Conservation (phyloP, 2,329 filamentous ascomycete genomes). For the Pyricularia pennisetigena region DNA sequence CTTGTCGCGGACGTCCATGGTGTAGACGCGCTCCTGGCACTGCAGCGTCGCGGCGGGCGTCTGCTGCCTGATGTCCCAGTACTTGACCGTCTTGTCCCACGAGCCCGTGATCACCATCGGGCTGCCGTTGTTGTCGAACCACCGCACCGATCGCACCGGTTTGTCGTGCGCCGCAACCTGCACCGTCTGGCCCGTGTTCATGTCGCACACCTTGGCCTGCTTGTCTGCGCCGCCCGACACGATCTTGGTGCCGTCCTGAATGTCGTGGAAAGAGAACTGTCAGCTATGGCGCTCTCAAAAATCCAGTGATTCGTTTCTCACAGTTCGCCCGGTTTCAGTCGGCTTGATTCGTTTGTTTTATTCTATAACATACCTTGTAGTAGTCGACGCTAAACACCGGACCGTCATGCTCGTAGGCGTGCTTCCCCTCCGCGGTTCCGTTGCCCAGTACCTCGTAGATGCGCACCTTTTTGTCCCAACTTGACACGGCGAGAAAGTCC, state of each 20-base stretch:
- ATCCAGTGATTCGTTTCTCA: conserved; percentile 3
- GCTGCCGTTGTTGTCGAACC: conserved; percentile 61
- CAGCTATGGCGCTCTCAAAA: background rate
- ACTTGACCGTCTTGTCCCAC: conserved; percentile 86
- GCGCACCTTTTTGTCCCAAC: conserved; percentile 96
- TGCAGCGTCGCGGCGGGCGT: conserved; percentile 55
- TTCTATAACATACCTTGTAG: conserved; percentile 68
- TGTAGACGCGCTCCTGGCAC: conserved; percentile 74
- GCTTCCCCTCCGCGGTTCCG: conserved; percentile 76
- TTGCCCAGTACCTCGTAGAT: conserved; percentile 83
- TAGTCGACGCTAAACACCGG: conserved; percentile 81
- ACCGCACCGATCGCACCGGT: conserved; percentile 68
- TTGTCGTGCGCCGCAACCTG: conserved; percentile 80
- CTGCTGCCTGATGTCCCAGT: conserved; percentile 69
- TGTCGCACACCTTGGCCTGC: conserved; percentile 77
- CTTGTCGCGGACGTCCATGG: conserved; percentile 83
- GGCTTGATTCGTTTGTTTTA: background rate
- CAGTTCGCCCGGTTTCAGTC: background rate
- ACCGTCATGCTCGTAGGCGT: conserved; percentile 74
- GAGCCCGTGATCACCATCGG: conserved; percentile 87
- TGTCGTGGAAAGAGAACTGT: background rate
- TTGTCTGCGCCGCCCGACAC: conserved; percentile 87
- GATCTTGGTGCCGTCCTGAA: conserved; percentile 80
- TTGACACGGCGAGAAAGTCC: conserved; percentile 81
- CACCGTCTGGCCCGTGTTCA: conserved; percentile 54